Percentiles rank a stretch among this genome's conserved stretches.
These are phyloP conservation scores for Candida pseudofarinosa DNA, from an alignment of 805 yeast species.

Conservation along the genomic window DNA sequence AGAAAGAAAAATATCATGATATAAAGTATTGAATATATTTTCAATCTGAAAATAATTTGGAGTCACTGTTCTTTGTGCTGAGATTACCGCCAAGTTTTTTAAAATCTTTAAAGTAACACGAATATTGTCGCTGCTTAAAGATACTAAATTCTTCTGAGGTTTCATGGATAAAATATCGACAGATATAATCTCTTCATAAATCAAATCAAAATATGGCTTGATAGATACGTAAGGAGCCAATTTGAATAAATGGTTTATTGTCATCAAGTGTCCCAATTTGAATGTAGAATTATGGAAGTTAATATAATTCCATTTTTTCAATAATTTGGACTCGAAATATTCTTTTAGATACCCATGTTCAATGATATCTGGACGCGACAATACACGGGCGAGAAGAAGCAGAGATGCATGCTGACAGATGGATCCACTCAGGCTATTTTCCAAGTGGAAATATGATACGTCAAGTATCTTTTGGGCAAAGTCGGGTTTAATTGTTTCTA, in stretches of 20 bases:
- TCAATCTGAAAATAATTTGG: constrained; percentile 41
- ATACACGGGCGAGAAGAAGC: constrained; percentile 47
- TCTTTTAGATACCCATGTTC: constrained; percentile 8
- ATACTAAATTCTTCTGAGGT: neutral
- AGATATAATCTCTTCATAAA: constrained; percentile 13
- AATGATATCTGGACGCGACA: constrained; percentile 48
- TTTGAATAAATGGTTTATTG: constrained; percentile 36
- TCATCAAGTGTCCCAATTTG: constrained; percentile 38
- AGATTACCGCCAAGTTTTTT: constrained; percentile 32
- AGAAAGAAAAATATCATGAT: constrained; percentile 29
- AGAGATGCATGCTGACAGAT: constrained; percentile 56
- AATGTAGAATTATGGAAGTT: constrained; percentile 1
- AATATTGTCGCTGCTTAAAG: constrained; percentile 11
- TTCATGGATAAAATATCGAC: constrained; percentile 9
- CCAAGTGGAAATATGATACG: constrained; percentile 28
- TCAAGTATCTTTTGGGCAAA: constrained; percentile 33
- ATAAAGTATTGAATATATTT: constrained; percentile 44
- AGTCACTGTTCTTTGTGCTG: constrained; percentile 10
- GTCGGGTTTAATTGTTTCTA: constrained; percentile 33
- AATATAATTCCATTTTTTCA: neutral
- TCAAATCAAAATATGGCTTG: constrained; percentile 6
- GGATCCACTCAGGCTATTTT: constrained; percentile 41
- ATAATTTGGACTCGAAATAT: constrained; percentile 21
- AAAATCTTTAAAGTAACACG: constrained; percentile 31
- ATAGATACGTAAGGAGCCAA: constrained; percentile 10